Evolutionary conservation across 2,329 filamentous ascomycete species (phyloP).

Genomic region (Epichloe uncinata): DNA sequence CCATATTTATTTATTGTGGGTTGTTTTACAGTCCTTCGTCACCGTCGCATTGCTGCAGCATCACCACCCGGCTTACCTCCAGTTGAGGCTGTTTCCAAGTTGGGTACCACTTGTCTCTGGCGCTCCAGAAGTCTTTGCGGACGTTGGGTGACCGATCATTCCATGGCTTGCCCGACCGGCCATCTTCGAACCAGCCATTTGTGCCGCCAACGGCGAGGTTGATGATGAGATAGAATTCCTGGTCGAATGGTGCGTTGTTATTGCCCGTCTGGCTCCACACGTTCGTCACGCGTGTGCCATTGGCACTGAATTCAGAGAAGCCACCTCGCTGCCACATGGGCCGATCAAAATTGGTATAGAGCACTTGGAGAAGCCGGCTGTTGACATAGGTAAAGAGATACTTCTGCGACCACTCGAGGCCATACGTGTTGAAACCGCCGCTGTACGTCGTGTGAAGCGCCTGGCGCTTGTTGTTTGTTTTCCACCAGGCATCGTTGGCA

Average conservation of each 20-base stretch:
- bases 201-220: constrained; percentile 65
- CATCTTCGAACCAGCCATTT: constrained; percentile 76
- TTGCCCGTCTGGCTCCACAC: constrained; percentile 50
- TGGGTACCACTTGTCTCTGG: constrained; percentile 49
- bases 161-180: constrained; percentile 63
- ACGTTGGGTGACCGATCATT: constrained; percentile 54
- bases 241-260: constrained; percentile 58
- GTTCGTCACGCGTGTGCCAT: constrained; percentile 51
- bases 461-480: constrained; percentile 63
- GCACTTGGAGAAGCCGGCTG: constrained; percentile 63
- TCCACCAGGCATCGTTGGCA: constrained; percentile 68
- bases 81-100: constrained; percentile 60
- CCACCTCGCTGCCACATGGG: constrained; percentile 55
- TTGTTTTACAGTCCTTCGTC: constrained; percentile 33
- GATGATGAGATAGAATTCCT: constrained; percentile 62
- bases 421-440: constrained; percentile 59
- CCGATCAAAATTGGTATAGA: constrained; percentile 62
- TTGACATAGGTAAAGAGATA: constrained; percentile 83
- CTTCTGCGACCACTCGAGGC: constrained; percentile 77
- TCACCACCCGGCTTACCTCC: constrained; percentile 55
- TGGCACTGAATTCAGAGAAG: constrained; percentile 47
- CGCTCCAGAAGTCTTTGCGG: constrained; percentile 64
- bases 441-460: constrained; percentile 65
- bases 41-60: constrained; percentile 57
- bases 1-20: background rate